Base-by-base conservation (phyloP, 2,329 filamentous ascomycete species). In the Davidsoniella australis region DNA sequence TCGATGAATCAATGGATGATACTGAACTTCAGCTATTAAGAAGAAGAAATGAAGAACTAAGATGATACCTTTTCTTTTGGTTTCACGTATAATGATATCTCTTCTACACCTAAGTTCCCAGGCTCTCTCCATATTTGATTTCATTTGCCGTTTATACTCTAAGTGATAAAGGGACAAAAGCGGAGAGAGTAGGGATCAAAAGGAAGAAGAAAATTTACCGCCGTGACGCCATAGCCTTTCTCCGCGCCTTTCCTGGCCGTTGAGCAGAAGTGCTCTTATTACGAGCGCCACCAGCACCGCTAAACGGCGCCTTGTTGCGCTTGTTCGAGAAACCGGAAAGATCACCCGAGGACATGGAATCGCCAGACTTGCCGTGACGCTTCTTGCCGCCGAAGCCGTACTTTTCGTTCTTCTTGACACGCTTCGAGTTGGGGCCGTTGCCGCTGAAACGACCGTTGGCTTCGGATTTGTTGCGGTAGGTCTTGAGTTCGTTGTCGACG, bases 301-400 rank as follows among this genome's bases (percentile, higher is more conserved):
- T 50, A 43, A 55, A 55, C 3, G 45, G 45, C 14, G 47, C 41
- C 46, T 50, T 53, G 38, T 55, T 55, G 40, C 78, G 83, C 71
- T 81, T 86, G 37, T 72, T 73, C 49, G 81, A 87, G 68, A 93
- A 96, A 1, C 76, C 78, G 54, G 77, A 77, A 57, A 93, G 67
- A 63, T 98, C 91, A 54, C 77, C 81, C 43, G 80, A 87, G 56
- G 85, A 93, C 54, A 74, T 62, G 45, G 88, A 87, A 65, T 95
- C 88, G 57, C 86, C 86, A 54, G 87, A 94, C 76, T 98, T 98
- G 50, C 73, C 67, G 62, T 87, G 80, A 49, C 82, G 74, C 74
- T 98, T 98, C 78, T 94, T 95, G 58, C 91, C 91, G 53, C 91
- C 91, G 60, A 89, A 94, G 20, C 91, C 91, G 63, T 81, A 96